These are phyloP conservation scores for Populus hybrid DNA, from an alignment of 441 rosid genomes.

Conservation along the genomic window DNA sequence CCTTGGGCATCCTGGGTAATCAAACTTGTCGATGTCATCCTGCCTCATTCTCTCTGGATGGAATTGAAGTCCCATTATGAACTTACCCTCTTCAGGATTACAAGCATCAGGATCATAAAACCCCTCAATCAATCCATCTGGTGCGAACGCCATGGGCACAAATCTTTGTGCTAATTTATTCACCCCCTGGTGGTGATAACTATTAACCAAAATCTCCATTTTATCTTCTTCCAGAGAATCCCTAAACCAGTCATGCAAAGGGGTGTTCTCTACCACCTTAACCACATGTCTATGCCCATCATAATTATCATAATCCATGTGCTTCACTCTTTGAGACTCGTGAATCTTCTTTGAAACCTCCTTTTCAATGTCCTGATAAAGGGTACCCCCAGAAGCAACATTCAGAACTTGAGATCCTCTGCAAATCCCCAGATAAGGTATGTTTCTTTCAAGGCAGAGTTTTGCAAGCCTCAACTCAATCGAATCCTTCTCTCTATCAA, in stretches of 20 bases:
- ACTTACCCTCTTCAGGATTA: slow-evolving; percentile 70
- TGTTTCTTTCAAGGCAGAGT: slow-evolving; percentile 69
- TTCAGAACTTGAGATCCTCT: slow-evolving; percentile 81
- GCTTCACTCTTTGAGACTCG: slow-evolving; percentile 33
- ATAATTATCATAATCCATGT: slow-evolving; percentile 68
- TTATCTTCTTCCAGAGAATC: slow-evolving; percentile 49
- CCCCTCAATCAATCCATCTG: slow-evolving; percentile 78
- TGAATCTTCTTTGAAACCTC: slow-evolving; percentile 31
- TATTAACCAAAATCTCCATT: slow-evolving; percentile 69
- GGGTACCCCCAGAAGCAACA: slow-evolving; percentile 78
- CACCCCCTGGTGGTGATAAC: slow-evolving; percentile 91
- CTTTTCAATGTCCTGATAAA: slow-evolving; percentile 60
- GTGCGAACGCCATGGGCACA: slow-evolving; percentile 72
- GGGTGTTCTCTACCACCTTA: slow-evolving; percentile 48
- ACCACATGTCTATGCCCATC: slow-evolving; percentile 72
- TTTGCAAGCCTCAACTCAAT: slow-evolving; percentile 63
- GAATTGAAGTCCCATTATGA: slow-evolving; percentile 78
- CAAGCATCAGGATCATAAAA: slow-evolving; percentile 77
- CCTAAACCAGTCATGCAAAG: slow-evolving; percentile 61
- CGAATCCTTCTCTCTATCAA: slow-evolving; percentile 68
- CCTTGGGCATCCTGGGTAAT: slow-evolving; percentile 69
- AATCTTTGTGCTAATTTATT: slow-evolving; percentile 64
- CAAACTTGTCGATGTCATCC: slow-evolving; percentile 48
- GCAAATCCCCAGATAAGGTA: slow-evolving; percentile 82
- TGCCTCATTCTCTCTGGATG: slow-evolving; percentile 80